phyloP scores from a whole-genome alignment of 1,284 basidiomycete species.

The Cutaneotrichosporon sp. region DNA sequence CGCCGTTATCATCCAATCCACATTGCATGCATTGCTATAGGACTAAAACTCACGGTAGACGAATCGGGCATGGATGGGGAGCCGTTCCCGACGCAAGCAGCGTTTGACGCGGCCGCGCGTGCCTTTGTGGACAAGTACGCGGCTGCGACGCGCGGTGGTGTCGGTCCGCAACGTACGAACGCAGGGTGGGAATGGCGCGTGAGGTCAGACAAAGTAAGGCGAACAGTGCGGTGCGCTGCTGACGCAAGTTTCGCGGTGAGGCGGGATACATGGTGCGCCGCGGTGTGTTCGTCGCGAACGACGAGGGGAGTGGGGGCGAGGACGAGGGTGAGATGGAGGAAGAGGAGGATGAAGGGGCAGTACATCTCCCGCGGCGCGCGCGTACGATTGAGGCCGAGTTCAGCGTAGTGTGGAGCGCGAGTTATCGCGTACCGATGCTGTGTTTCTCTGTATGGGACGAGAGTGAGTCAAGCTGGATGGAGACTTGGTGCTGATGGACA shows the following conservation, averaged over 20 bases:
- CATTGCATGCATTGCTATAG: constrained; percentile 6
- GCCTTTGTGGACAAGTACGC: constrained; percentile 13
- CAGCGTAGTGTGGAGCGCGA: constrained; percentile 27
- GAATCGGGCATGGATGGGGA: background rate
- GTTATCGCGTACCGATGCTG: constrained; percentile 30
- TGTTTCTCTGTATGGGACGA: constrained; percentile 31
- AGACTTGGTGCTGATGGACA: constrained; percentile 4
- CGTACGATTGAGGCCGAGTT: constrained; percentile 19
- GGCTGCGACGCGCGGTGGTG: background rate
- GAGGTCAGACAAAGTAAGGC: constrained; percentile 17
- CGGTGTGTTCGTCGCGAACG: background rate
- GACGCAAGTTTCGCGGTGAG: constrained; percentile 12
- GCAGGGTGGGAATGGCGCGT: constrained; percentile 27
- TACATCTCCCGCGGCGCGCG: background rate
- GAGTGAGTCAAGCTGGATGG: constrained; percentile 20
- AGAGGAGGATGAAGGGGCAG: background rate
- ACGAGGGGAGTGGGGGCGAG: background rate
- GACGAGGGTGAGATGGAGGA: background rate
- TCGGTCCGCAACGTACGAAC: constrained; percentile 22
- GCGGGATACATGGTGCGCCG: constrained; percentile 26
- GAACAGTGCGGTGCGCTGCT: too few species aligned
- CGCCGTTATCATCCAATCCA: background rate
- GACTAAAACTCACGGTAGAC: background rate
- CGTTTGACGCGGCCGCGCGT: constrained; percentile 4
- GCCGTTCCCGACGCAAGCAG: constrained; percentile 9